Conservation (phyloP, 2,329 filamentous ascomycete genomes). For the Aspergillus arachidicola region DNA sequence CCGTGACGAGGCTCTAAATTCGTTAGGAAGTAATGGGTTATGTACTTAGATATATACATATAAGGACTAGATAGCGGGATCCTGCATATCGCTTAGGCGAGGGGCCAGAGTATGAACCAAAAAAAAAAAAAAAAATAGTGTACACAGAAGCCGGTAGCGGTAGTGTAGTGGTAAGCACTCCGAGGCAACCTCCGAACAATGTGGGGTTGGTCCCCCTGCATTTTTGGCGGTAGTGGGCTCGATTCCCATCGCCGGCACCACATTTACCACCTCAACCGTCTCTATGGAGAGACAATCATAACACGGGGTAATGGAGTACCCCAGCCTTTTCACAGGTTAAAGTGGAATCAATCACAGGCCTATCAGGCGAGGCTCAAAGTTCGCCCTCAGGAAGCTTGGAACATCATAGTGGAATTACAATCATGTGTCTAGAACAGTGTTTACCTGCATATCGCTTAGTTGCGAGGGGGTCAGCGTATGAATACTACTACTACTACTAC, state of each 20-base stretch:
- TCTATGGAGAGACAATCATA: neutral
- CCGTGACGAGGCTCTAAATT: constrained; percentile 21
- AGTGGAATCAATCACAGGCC: neutral
- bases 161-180: too few species aligned
- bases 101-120: too few species aligned
- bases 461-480: too few species aligned
- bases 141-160: too few species aligned
- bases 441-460: too few species aligned
- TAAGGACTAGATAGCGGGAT: constrained; percentile 8
- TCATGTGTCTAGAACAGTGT: neutral
- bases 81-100: constrained; percentile 3
- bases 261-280: neutral
- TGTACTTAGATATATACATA: neutral
- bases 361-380: neutral
- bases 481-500: too few species aligned
- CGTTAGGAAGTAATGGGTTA: constrained; percentile 9
- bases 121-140: too few species aligned
- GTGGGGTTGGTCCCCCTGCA: too few species aligned
- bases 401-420: neutral
- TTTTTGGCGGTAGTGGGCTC: neutral
- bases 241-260: neutral
- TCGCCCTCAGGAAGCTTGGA: neutral
- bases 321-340: neutral
- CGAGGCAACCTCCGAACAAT: too few species aligned
- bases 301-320: neutral